Conservation (phyloP, 768 basidiomycete species). For the Crepidotus variabilis region DNA sequence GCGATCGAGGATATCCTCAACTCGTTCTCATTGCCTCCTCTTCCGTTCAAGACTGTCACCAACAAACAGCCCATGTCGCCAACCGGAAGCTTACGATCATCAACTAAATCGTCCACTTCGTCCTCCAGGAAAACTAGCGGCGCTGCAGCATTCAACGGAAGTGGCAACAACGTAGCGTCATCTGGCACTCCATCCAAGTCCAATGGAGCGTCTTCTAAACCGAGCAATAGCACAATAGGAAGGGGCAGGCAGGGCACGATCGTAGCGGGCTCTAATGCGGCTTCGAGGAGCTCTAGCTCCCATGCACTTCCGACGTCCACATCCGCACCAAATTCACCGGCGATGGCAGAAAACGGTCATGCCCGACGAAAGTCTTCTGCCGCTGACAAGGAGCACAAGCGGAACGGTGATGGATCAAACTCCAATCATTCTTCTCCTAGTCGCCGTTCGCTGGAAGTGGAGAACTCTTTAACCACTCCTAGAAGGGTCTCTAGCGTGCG, state of each 20-base stretch:
- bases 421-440: conserved; percentile 59
- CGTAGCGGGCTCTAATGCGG: conserved; percentile 33
- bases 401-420: conserved; percentile 33
- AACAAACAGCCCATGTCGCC: conserved; percentile 24
- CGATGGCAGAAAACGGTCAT: conserved; percentile 39
- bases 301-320: conserved; percentile 41
- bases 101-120: conserved; percentile 28
- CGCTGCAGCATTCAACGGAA: conserved; percentile 34
- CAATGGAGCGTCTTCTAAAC: conserved; percentile 27
- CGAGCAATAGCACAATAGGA: conserved; percentile 24
- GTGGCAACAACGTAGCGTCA: background rate
- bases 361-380: conserved; percentile 43
- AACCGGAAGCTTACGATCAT: conserved; percentile 23
- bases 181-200: conserved; percentile 18
- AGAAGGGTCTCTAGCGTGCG: conserved; percentile 40
- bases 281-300: conserved; percentile 35
- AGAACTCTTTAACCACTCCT: conserved; percentile 37
- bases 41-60: conserved; percentile 2
- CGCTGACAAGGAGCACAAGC: conserved; percentile 37
- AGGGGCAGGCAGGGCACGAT: conserved; percentile 49
- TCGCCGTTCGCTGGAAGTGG: conserved; percentile 58
- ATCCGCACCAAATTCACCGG: conserved; percentile 41
- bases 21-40: conserved; percentile 27
- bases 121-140: conserved; percentile 44
- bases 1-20: conserved; percentile 71